Evolutionary conservation across 306 rosid genomes (phyloP), one percentile per base, ranked within the genome.

Genomic region (Arachis stenosperma): DNA sequence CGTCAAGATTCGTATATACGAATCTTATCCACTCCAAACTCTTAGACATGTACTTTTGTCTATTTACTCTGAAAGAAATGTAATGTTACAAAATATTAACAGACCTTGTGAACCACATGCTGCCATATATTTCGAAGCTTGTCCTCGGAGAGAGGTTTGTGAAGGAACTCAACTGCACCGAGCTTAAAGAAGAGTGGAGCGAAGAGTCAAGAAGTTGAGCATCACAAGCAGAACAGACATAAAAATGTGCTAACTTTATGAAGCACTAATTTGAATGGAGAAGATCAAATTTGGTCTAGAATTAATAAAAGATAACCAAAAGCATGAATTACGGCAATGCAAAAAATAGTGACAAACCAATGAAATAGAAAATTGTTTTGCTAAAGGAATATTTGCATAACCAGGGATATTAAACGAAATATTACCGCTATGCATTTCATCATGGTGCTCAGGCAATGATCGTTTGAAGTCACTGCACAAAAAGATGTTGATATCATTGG

Each of bases 71-170:
- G 27, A 17, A 17, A 22, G 27, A 22, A 40, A 8, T 13, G 47
- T 39, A 72, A 22, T 48, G 40, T 70, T 6, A 9, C 13, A 29
- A 41, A 41, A 56, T 84, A 74, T 40, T 54, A 53, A 76, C 91
- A 41, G 70, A 94, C 99, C 99, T 94, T 94, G 81, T 91, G 99
- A 83, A 94, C 91, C 51, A 94, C 99, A 83, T 94, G 99, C 89
- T 94, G 99, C 99, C 99, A 94, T 73, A 94, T 88, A 79, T 94
- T 89, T 88, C 85, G 78, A 63, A 94, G 91, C 74, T 89, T 94
- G 50, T 91, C 99, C 79, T 89, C 95, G 0, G 93, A 90, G 62
- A 95, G 90, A 5, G 98, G 99, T 79, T 95, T 95, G 65, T 60
- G 77, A 66, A 95, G 86, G 82, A 91, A 91, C 79, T 91, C 99